A percentile compares a stretch with the other conserved stretches of the same genome.
phyloP scores from a whole-genome alignment of 1,284 basidiomycete genomes.

The Sporisorium graminicola region DNA sequence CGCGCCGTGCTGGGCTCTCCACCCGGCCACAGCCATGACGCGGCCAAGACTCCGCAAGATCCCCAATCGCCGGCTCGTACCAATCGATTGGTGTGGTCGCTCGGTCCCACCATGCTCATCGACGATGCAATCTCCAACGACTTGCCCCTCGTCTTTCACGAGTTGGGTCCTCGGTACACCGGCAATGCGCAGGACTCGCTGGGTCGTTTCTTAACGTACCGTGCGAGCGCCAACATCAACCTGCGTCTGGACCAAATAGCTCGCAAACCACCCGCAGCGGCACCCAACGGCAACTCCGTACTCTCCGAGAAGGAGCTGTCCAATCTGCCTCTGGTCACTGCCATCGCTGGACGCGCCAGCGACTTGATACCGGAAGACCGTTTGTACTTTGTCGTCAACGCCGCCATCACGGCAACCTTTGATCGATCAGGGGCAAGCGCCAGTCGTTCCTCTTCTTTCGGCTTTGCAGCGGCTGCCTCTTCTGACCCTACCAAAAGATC shows the following conservation, averaged over 20 bases:
- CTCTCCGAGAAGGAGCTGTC: constrained; percentile 50
- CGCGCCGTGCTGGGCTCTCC: constrained; percentile 54
- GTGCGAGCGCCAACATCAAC: constrained; percentile 57
- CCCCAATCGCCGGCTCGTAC: neutral
- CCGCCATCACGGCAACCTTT: constrained; percentile 46
- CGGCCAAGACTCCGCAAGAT: neutral
- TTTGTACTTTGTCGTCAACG: constrained; percentile 59
- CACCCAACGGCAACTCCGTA: constrained; percentile 4
- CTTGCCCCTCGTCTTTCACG: constrained; percentile 55
- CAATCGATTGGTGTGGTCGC: constrained; percentile 58
- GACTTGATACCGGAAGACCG: constrained; percentile 49
- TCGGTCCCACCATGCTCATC: constrained; percentile 54
- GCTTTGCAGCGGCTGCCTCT: neutral
- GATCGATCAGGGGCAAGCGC: constrained; percentile 20
- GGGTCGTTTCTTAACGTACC: constrained; percentile 62
- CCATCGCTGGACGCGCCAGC: constrained; percentile 49
- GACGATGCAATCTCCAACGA: constrained; percentile 57
- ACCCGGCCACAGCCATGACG: constrained; percentile 19
- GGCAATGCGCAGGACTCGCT: constrained; percentile 63
- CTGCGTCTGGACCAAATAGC: constrained; percentile 56
- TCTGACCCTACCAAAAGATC: constrained; percentile 32
- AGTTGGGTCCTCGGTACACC: constrained; percentile 54
- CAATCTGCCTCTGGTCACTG: constrained; percentile 50
- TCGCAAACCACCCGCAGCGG: constrained; percentile 7
- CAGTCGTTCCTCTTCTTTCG: neutral